Conservation (phyloP, 192 early-diverging fungal genomes). For the Martensiomyces pterosporus region DNA sequence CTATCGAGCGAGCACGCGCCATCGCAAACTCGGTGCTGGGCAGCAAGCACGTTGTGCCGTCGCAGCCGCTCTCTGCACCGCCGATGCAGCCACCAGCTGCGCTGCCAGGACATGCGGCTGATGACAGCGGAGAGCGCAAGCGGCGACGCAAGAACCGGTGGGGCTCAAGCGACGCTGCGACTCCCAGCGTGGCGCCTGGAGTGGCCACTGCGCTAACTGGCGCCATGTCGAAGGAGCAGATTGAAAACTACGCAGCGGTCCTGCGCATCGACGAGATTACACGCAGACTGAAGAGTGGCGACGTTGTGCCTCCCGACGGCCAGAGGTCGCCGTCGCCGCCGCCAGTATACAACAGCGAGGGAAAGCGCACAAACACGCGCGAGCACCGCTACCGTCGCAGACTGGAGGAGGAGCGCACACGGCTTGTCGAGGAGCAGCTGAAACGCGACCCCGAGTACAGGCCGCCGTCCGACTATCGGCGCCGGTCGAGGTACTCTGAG, state of each 20-base stretch:
- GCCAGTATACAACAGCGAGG: conserved; percentile 87
- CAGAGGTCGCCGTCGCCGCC: conserved; percentile 92
- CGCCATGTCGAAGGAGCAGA: conserved; percentile 71
- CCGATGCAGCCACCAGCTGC: background rate
- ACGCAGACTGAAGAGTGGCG: conserved; percentile 71
- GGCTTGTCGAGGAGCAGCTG: conserved; percentile 75
- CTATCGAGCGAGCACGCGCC: conserved; percentile 40
- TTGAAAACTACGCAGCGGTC: conserved; percentile 67
- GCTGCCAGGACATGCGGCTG: conserved; percentile 1
- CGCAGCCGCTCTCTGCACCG: background rate
- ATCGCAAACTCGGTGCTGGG: conserved; percentile 41
- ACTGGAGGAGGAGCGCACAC: conserved; percentile 90
- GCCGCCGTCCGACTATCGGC: conserved; percentile 89
- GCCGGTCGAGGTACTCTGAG: conserved; percentile 75
- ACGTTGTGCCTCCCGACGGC: conserved; percentile 67
- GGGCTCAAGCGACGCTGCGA: conserved; percentile 73
- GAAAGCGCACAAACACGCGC: conserved; percentile 94
- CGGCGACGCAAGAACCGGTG: conserved; percentile 83
- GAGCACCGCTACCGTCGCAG: conserved; percentile 87
- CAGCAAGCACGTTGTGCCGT: background rate
- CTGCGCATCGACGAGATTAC: conserved; percentile 91
- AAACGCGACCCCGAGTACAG: conserved; percentile 74
- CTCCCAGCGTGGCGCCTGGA: conserved; percentile 72
- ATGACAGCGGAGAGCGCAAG: conserved; percentile 50
- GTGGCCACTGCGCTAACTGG: conserved; percentile 74